A percentile compares a stretch with the other conserved stretches of the same genome.
phyloP scores from a whole-genome alignment of 371 early-diverging fungal genomes.

The Mortierella sp. region DNA sequence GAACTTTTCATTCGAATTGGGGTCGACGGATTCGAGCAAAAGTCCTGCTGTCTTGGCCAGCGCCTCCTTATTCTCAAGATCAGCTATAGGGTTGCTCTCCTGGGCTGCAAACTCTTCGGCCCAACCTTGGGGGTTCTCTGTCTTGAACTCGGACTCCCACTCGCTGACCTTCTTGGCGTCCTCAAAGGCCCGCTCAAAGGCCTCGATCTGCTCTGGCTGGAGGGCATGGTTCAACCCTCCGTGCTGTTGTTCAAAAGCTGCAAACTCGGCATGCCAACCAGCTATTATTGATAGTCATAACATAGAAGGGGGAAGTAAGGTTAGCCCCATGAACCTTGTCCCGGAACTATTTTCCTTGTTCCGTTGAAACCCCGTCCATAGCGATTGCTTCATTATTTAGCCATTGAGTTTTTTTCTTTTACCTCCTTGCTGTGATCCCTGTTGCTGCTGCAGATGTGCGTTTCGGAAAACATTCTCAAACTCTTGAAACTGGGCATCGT shows the following conservation, averaged over 20 bases:
- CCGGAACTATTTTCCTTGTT: background rate
- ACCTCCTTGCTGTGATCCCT: slow-evolving; percentile 27
- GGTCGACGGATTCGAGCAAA: slow-evolving; percentile 83
- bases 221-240: slow-evolving; percentile 40
- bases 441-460: slow-evolving; percentile 41
- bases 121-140: slow-evolving; percentile 55
- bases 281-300: slow-evolving; percentile 11
- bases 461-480: slow-evolving; percentile 72
- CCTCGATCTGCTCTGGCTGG: slow-evolving; percentile 64
- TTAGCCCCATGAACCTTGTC: background rate
- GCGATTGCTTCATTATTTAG: background rate
- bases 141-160: slow-evolving; percentile 55
- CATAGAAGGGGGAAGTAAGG: background rate
- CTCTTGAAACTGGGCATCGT: slow-evolving; percentile 64
- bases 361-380: background rate
- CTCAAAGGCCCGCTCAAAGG: slow-evolving; percentile 84
- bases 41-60: slow-evolving; percentile 89
- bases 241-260: slow-evolving; percentile 59
- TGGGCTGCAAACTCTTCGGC: slow-evolving; percentile 59
- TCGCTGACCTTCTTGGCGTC: slow-evolving; percentile 67
- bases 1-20: slow-evolving; percentile 89
- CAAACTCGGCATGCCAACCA: slow-evolving; percentile 65
- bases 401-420: background rate
- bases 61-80: slow-evolving; percentile 63
- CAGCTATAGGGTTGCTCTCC: slow-evolving; percentile 45